Conservation (phyloP, 441 rosid species). For the Isatis lusitanica region DNA sequence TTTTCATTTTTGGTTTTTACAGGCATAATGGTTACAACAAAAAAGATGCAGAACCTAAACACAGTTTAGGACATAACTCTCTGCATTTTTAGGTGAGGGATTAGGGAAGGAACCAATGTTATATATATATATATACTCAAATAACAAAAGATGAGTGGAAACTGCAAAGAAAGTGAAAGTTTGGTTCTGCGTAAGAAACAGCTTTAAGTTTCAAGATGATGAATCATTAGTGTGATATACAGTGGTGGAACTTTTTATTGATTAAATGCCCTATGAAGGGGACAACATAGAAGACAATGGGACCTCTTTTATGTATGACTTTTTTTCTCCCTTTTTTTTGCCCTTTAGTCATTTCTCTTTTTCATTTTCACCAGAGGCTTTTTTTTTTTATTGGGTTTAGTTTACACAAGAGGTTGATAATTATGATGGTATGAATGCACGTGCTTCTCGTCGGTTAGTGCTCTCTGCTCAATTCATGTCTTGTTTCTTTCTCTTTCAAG, state of each 20-base stretch:
- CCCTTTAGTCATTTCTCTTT: slow-evolving; percentile 33
- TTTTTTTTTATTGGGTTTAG: background rate
- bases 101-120: background rate
- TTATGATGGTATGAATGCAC: slow-evolving; percentile 30
- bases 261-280: slow-evolving; percentile 35
- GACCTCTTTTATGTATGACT: slow-evolving; percentile 34
- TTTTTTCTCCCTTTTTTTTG: background rate
- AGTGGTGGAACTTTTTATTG: slow-evolving; percentile 32
- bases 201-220: slow-evolving; percentile 30
- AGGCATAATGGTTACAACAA: background rate
- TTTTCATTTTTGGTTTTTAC: background rate
- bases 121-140: background rate
- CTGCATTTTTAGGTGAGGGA: background rate
- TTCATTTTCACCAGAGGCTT: slow-evolving; percentile 15
- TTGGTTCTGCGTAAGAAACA: slow-evolving; percentile 31
- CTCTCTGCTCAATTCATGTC: slow-evolving; percentile 20
- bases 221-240: slow-evolving; percentile 32
- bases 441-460: slow-evolving; percentile 39
- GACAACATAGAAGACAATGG: slow-evolving; percentile 34
- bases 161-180: slow-evolving; percentile 36
- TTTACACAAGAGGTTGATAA: slow-evolving; percentile 25
- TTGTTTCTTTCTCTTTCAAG: slow-evolving; percentile 14
- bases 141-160: slow-evolving; percentile 25
- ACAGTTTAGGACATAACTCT: background rate
- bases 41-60: background rate